Evolutionary conservation across 1,139 yeast genomes (phyloP), one percentile per base, ranked within the genome.

Genomic region (Candida labiduridarum): DNA sequence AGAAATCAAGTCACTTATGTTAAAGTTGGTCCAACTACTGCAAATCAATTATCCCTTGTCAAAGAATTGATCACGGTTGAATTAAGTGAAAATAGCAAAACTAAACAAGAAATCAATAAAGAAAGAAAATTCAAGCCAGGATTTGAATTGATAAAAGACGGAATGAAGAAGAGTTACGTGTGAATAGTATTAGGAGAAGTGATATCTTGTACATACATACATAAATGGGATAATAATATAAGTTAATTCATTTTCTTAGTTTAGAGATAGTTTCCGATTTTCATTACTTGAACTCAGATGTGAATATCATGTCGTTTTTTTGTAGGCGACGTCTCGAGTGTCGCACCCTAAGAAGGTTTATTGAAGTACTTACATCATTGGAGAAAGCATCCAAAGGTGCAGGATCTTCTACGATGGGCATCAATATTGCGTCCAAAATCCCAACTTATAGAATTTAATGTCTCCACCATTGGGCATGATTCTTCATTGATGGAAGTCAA

Each of bases 21-120:
- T 60, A 73, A 74, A 46, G 91, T 89, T 10, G 79, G 87, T 22
- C 91, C 95, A 18, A 80, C 87, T 38, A 81, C 87, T 51, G 97
- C 98, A 6, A 96, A 96, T 65, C 85, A 87, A 72, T 79, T 94
- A 52, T 83, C 90, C 46, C 77, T 81, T 53, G 89, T 94, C 49
- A 94, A 94, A 68, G 98, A 94, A 67, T 75, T 94, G 51, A 94
- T 94, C n/a, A 81, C 81, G 51, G 95, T 94, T 30, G 95, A 91
- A 59, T 74, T 91, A 41, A 85, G 87, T 8, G 84, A 84, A 44
- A 70, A 76, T 36, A 69, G 67, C 25, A 68, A 81, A 59, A 67
- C 82, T 1, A 77, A 73, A 46, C 65, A 68, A n/a, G 74, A 86
- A 59, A 74, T 84, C 63, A 75, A 85, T 50, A 63, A 62, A n/a